Percentiles rank a stretch among this genome's conserved stretches.
These are phyloP conservation scores for Euphorbia celastroides DNA, from an alignment of 441 rosid species.

Conservation along the genomic window DNA sequence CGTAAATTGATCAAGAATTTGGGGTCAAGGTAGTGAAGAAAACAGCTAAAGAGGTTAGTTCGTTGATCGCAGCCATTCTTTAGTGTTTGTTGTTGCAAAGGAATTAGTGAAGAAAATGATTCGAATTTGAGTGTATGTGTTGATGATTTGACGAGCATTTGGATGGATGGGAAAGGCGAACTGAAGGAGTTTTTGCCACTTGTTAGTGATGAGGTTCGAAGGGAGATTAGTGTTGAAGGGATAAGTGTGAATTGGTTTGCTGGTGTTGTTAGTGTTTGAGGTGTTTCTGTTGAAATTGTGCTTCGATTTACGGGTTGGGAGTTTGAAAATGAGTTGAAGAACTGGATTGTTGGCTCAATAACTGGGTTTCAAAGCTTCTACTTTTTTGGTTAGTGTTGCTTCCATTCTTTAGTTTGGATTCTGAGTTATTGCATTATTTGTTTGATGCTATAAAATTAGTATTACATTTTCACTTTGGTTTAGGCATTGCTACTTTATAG, in stretches of 20 bases:
- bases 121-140: conserved; percentile 21
- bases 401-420: background rate
- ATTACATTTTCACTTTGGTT: background rate
- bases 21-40: conserved; percentile 31
- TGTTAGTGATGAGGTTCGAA: conserved; percentile 23
- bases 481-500: background rate
- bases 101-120: conserved; percentile 21
- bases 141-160: conserved; percentile 33
- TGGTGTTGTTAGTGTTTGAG: conserved; percentile 39
- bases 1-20: conserved; percentile 25
- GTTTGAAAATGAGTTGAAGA: conserved; percentile 37
- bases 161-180: conserved; percentile 28
- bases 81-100: conserved; percentile 31
- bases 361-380: conserved; percentile 32
- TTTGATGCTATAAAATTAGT: background rate
- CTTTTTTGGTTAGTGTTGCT: conserved; percentile 44
- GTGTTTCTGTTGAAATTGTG: conserved; percentile 44
- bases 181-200: conserved; percentile 36
- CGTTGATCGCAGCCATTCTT: conserved; percentile 34
- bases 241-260: conserved; percentile 36
- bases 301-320: conserved; percentile 28
- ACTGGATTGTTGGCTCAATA: conserved; percentile 41
- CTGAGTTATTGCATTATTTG: background rate
- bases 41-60: conserved; percentile 27
- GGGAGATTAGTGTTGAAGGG: conserved; percentile 21